Evolutionary conservation across 176 grass and related monocot genomes (phyloP).

Genomic region (Sorghum bicolor): Sorghum_bicolor_NCBIv3 NC_012879.2:43625501-43626000

Average conservation of each 20-base stretch:
- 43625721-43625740: neutral
- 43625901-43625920: too few relatives aligned
- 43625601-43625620: neutral
- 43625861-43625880: neutral
- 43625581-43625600: neutral
- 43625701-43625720: neutral
- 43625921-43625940: neutral
- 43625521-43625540: neutral
- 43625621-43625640: conserved; percentile 9
- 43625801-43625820: neutral
- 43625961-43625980: neutral
- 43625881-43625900: neutral
- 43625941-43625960: neutral
- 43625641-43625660: neutral
- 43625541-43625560: neutral
- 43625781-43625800: neutral
- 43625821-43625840: neutral
- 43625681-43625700: neutral
- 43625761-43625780: neutral
- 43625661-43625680: neutral
- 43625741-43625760: neutral
- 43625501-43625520: neutral
- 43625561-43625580: neutral
- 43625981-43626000: neutral
- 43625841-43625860: neutral